These are phyloP conservation scores for Colletotrichum orbiculare DNA, from an alignment of 2,329 filamentous ascomycete genomes.

Conservation along the genomic window DNA sequence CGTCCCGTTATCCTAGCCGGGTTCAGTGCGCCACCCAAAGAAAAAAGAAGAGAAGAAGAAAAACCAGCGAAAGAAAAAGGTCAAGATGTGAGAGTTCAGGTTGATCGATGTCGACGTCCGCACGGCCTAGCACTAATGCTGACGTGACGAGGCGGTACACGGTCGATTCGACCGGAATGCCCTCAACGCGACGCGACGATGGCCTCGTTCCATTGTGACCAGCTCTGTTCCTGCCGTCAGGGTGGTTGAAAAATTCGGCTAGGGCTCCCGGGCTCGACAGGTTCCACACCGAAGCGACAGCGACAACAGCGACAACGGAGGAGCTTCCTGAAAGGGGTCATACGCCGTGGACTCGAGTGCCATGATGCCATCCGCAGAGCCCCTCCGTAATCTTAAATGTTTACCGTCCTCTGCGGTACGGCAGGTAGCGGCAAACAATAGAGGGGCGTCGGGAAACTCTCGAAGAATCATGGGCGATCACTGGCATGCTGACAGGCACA, in stretches of 20 bases:
- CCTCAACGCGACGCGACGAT: slow-evolving; percentile 41
- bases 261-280: slow-evolving; percentile 24
- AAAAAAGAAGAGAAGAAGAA: no score
- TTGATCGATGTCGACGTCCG: slow-evolving; percentile 32
- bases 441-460: slow-evolving; percentile 29
- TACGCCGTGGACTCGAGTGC: slow-evolving; percentile 18
- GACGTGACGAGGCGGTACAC: slow-evolving; percentile 41
- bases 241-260: slow-evolving; percentile 12
- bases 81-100: slow-evolving; percentile 24
- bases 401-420: slow-evolving; percentile 32
- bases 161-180: slow-evolving; percentile 7
- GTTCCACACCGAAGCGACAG: not conserved
- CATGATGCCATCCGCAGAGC: slow-evolving; percentile 35
- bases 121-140: slow-evolving; percentile 36
- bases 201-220: slow-evolving; percentile 10
- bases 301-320: slow-evolving; percentile 8
- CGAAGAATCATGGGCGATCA: slow-evolving; percentile 31
- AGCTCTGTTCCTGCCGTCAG: slow-evolving; percentile 6
- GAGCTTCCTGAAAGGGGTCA: slow-evolving; percentile 26
- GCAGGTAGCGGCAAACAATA: slow-evolving; percentile 33
- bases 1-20: slow-evolving; percentile 41
- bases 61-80: not conserved
- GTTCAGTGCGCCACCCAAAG: slow-evolving; percentile 20
- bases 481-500: slow-evolving; percentile 34
- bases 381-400: slow-evolving; percentile 39